These are phyloP conservation scores for Raddia guianensis DNA, from an alignment of 176 grass and related monocot genomes.

Conservation along the genomic window DNA sequence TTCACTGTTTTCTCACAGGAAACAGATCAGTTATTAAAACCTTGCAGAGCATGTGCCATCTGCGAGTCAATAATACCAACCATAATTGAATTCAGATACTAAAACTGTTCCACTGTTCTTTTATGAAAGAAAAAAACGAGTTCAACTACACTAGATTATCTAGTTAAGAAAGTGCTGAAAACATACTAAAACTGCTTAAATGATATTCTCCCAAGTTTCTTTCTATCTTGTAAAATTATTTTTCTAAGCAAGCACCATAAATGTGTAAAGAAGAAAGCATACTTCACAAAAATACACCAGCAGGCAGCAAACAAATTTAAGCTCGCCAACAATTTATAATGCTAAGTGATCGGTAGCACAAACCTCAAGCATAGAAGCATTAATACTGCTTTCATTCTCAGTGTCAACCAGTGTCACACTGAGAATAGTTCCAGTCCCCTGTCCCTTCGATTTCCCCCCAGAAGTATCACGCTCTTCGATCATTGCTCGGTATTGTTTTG, in stretches of 20 bases:
- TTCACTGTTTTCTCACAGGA: too few relatives aligned
- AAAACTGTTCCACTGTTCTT: too few relatives aligned
- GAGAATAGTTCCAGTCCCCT: conserved; percentile 72
- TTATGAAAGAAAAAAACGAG: neutral
- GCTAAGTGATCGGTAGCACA: conserved; percentile 11
- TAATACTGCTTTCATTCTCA: conserved; percentile 76
- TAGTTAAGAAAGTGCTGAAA: neutral
- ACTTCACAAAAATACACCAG: conserved; percentile 20
- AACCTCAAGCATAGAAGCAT: conserved; percentile 95
- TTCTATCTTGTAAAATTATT: conserved; percentile 14
- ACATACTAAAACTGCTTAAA: neutral
- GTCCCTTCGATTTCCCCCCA: conserved; percentile 82
- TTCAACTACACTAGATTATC: neutral
- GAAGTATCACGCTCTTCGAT: conserved; percentile 88
- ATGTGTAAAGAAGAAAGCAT: neutral
- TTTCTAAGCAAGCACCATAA: neutral
- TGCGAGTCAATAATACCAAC: neutral
- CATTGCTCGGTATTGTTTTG: conserved; percentile 84
- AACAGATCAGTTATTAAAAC: too few relatives aligned
- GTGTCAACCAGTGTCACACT: conserved; percentile 84
- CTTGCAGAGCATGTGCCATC: neutral
- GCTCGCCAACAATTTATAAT: neutral
- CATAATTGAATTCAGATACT: neutral
- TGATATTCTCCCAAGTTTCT: neutral
- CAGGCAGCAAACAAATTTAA: neutral